Base-by-base conservation (phyloP, 1,284 basidiomycete genomes). In the Quambalaria eucalypti region DNA sequence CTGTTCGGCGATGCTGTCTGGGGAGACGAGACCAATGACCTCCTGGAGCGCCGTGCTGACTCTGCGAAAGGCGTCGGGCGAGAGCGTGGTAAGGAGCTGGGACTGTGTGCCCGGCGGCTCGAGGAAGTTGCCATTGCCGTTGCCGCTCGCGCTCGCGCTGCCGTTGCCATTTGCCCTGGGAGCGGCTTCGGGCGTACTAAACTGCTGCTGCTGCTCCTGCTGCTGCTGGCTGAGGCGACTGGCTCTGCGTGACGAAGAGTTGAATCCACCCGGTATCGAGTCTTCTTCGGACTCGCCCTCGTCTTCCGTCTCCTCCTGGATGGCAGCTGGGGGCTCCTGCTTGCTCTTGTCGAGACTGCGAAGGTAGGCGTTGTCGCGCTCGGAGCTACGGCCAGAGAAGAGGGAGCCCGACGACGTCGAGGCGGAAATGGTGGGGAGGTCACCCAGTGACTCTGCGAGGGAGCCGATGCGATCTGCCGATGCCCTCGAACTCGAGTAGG, bases 31-130 rank as follows among this genome's bases (percentile, higher is more conserved):
- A 14, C 57, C 64, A 33, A 64, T 69, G 4, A 71, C 66, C 47
- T 71, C 69, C 25, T 69, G 64, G 7, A 71, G 58, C 0, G 69
- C 69, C 2, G 65, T 69, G 53, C 67, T 69, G 57, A 71, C 66
- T 44, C 69, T 60, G 29, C 64, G 60, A 60, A 69, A 69, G 10
- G 67, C 65, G 47, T 71, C 68, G 0, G 69, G 69, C 8, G 63
- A 56, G 4, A 56, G 49, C 16, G 36, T 54, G 9, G 52, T 33
- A 5, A 56, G 42, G 7, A 56, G 42, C 30, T 47, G 33, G 1
- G 54, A 56, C 4, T 10, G 16, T 39, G 36, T n/a, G 36, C 36
- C 36, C 16, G 36, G 10, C 5, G 33, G 36, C 36, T n/a, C n/a
- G n/a, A n/a, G n/a, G n/a, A n/a, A n/a, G n/a, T n/a, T n/a, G n/a